Base-by-base conservation (phyloP, 2,329 filamentous ascomycete species). In the Penicillium sp. region DNA sequence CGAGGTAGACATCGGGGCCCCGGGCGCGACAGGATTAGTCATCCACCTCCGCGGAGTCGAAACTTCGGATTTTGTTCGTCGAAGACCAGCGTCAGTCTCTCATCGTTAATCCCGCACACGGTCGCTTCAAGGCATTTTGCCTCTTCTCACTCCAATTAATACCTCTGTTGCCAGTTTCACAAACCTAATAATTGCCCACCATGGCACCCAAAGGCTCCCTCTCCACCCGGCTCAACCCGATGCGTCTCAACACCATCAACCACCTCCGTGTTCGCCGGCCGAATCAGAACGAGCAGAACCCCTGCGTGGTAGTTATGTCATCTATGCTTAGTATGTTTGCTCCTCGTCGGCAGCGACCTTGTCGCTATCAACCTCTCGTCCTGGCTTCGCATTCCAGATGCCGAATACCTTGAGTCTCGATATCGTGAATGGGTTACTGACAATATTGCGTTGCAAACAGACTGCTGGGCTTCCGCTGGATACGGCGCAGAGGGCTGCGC, bases 281-380 rank as follows among this genome's bases (percentile, higher is more conserved):
- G 48, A 85, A 88, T 66, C 79, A 82, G 53, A 76, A 82, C 61
- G 81, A 85, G 66, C 74, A 76, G 60, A 88, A 88, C 69, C 83
- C 86, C 52, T 90, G 87, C 68, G 71, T 87, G 48, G 80, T 81
- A 16, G 77, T 86, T 43, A 89, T 90, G 87, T 81, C 81, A 49
- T 82, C 84, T 50, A 83, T 89, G 66, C 73, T 89, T 66, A 85
- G 86, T 89, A 82, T 50, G 79, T 72, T 10, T 5, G 4, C n/a
- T 13, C 44, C 5, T 22, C 3, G 7, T 7, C n/a, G 5, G 35
- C 9, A 31, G 20, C 4, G n/a, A 39, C n/a, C 24, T 31, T 2
- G 11, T 31, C n/a, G 11, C 26, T 39, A 7, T 48, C 11, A 39
- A 43, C 43, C 29, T 50, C 11, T 31, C n/a, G 22, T 20, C 34